Evolutionary conservation across 345 rosid species (phyloP).

Genomic region (Angophora floribunda): DNA sequence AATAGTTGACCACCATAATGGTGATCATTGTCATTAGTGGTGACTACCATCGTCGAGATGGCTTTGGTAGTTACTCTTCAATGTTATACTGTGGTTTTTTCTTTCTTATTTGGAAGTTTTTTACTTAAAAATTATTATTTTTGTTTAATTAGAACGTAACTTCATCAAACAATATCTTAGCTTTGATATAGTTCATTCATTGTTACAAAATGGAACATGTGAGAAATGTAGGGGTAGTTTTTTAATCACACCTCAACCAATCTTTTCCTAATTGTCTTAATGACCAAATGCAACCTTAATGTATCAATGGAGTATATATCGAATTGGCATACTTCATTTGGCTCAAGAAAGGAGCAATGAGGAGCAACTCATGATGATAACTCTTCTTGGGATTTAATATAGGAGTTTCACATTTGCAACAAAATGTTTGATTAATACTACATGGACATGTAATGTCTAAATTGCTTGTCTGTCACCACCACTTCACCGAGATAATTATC

Average conservation of each 20-base stretch:
- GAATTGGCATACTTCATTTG: neutral
- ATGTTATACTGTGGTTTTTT: neutral
- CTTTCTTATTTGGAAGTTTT: neutral
- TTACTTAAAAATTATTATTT: neutral
- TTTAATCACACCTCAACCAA: neutral
- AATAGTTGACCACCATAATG: neutral
- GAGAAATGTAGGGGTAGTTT: neutral
- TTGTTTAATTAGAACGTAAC: neutral
- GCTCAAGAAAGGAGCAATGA: neutral
- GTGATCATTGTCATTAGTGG: neutral
- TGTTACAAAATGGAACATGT: neutral
- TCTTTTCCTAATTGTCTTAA: neutral
- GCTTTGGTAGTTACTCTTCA: neutral
- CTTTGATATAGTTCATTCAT: neutral
- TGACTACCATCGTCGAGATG: rapidly evolving
- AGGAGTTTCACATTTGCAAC: neutral
- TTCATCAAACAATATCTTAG: neutral
- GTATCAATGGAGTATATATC: neutral
- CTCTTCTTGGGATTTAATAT: neutral
- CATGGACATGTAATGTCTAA: neutral
- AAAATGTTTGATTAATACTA: neutral
- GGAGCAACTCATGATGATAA: neutral
- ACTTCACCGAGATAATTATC: neutral
- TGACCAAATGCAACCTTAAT: neutral
- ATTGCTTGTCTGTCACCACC: neutral